A percentile compares a stretch with the other conserved stretches of the same genome.
phyloP scores from a whole-genome alignment of 1,139 yeast species.

The Fermentozyma sake region DNA sequence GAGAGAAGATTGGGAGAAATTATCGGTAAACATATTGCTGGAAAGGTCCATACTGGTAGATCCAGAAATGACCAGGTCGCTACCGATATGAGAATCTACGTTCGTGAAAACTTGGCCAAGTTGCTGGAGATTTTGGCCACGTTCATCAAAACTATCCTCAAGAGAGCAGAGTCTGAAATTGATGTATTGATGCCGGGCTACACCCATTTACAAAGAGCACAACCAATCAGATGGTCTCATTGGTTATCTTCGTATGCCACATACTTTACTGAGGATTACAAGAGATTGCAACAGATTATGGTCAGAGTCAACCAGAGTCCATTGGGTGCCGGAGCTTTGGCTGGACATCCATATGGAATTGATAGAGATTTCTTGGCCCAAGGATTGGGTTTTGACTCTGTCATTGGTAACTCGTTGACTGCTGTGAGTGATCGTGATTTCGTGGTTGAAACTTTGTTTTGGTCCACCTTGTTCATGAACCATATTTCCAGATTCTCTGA shows the following conservation, averaged over 20 bases:
- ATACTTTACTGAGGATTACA: conserved; percentile 84
- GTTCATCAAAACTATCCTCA: conserved; percentile 61
- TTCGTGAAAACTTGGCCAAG: conserved; percentile 68
- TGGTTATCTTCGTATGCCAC: conserved; percentile 96
- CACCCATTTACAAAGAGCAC: conserved; percentile 97
- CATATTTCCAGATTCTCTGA: conserved; percentile 93
- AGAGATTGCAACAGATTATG: conserved; percentile 75
- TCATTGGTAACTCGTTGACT: conserved; percentile 89
- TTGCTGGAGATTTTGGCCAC: conserved; percentile 54
- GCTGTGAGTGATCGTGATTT: conserved; percentile 98
- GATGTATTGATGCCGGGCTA: conserved; percentile 97
- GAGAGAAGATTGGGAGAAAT: conserved; percentile 96
- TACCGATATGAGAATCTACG: conserved; percentile 93
- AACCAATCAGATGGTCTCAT: conserved; percentile 98
- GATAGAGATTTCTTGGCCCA: conserved; percentile 86
- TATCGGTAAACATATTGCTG: conserved; percentile 89
- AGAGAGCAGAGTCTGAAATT: conserved; percentile 80
- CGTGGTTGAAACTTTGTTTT: conserved; percentile 93
- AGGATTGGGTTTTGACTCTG: conserved; percentile 73
- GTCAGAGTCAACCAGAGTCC: conserved; percentile 86
- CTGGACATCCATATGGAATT: conserved; percentile 98
- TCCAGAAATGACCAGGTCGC: conserved; percentile 98
- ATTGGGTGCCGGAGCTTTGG: conserved; percentile 94
- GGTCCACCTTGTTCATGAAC: conserved; percentile 95
- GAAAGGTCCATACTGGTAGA: conserved; percentile 97